A percentile compares a stretch with the other conserved stretches of the same genome.
Evolutionary conservation across 306 rosid species (phyloP).

Genomic region (Sphenostylis stenocarpa): DNA sequence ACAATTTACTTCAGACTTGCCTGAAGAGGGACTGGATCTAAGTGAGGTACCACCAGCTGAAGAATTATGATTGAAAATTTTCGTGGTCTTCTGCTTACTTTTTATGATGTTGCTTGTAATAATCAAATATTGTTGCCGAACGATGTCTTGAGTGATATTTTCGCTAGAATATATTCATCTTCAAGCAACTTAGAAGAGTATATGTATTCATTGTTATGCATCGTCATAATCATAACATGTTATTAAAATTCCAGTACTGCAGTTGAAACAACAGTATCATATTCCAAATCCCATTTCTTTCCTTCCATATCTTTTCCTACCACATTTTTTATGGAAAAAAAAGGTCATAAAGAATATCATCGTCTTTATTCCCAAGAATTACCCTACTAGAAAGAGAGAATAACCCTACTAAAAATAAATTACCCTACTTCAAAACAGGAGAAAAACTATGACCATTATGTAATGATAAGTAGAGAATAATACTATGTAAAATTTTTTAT

Average conservation of each 20-base stretch:
- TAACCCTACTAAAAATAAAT: no score
- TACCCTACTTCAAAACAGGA: no score
- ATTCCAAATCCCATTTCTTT: no score
- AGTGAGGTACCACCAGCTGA: conserved; percentile 48
- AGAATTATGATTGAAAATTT: conserved; percentile 27
- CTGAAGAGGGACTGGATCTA: conserved; percentile 51
- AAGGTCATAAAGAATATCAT: no score
- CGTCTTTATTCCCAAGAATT: no score
- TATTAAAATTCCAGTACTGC: background rate
- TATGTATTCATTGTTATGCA: background rate
- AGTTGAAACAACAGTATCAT: background rate
- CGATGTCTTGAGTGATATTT: background rate
- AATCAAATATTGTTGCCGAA: background rate
- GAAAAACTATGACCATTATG: no score
- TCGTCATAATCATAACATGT: background rate
- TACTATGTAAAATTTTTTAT: no score
- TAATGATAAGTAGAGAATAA: no score
- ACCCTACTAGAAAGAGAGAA: no score
- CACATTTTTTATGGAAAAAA: no score
- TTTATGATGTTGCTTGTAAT: conserved; percentile 2
- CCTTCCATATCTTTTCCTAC: no score
- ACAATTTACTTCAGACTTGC: conserved; percentile 60
- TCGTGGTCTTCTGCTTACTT: background rate
- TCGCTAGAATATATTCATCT: background rate
- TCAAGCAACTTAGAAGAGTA: background rate